Base-by-base conservation (phyloP, 2,329 filamentous ascomycete genomes). In the Sarocladiaceae sp. region DNA sequence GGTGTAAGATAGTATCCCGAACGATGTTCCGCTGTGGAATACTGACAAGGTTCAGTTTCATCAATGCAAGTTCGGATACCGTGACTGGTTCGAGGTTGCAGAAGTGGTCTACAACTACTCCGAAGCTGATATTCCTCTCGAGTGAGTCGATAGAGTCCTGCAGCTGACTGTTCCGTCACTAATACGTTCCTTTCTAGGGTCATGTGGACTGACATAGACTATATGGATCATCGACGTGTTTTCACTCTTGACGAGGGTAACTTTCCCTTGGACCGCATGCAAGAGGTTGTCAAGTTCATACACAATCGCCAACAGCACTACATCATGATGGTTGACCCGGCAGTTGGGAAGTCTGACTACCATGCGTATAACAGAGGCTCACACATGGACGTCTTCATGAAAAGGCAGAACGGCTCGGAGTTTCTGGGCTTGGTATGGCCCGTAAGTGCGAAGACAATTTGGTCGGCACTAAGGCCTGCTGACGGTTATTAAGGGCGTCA, bases 261-360 rank as follows among this genome's bases (percentile, higher is more conserved):
- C 24, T 87, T 82, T 55, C 75, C 82, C 0, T 56, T 84, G 5
- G 46, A 69, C 0, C 72, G 74, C 58, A 74, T 88, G 68, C 79
- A 76, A 32, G 73, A 83, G 50, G 63, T 89, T 1, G 80, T 84
- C 18, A 67, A 74, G 27, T 76, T 83, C 19, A 72, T 93, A 0
- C 85, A 89, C 54, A 59, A 64, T 6, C 73, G 80, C 46, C 63
- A 84, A 33, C 85, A 88, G 58, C 75, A 84, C 39, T 87, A 86
- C 51, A 74, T 88, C 23, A 65, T 90, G 34, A 93, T 93, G 79
- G 83, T 91, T 1, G 87, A 93, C 52, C 83, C 83, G 6, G 78
- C 78, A 3, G 67, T 76, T 15, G 83, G 83, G 2, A 78, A 80
- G 1, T 68, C 74, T 26, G 70, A 74, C 29, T 73, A 74, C 48